phyloP scores from a whole-genome alignment of 2,329 filamentous ascomycete genomes.

The Claviceps cyperi region DNA sequence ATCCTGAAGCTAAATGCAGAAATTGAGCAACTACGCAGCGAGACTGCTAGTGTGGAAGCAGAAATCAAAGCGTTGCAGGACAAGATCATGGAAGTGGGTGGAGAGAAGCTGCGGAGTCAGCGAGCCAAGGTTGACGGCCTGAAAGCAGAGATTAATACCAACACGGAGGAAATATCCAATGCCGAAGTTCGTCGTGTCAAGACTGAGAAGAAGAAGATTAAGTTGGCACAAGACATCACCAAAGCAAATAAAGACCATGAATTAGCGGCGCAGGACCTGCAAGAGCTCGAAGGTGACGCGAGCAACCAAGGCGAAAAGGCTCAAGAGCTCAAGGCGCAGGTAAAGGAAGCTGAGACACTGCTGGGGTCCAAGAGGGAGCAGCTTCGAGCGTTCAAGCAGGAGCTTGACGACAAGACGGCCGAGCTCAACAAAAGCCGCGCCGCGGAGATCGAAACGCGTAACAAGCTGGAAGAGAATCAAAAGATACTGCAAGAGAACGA shows the following conservation, averaged over 20 bases:
- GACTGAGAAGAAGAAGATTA: conserved; percentile 79
- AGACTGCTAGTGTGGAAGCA: conserved; percentile 80
- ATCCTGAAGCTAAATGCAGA: conserved; percentile 63
- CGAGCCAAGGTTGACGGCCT: conserved; percentile 80
- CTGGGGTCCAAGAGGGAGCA: conserved; percentile 69
- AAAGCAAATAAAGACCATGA: conserved; percentile 72
- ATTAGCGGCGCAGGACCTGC: conserved; percentile 55
- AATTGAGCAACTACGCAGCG: conserved; percentile 62
- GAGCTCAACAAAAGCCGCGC: conserved; percentile 83
- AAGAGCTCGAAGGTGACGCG: conserved; percentile 66
- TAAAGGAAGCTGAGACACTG: conserved; percentile 69
- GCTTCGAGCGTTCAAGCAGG: conserved; percentile 62
- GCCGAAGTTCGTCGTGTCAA: conserved; percentile 84
- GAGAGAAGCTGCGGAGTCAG: conserved; percentile 80
- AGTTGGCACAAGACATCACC: conserved; percentile 69
- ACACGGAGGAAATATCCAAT: conserved; percentile 69
- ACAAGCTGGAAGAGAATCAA: conserved; percentile 92
- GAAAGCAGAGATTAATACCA: conserved; percentile 69
- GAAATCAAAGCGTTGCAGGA: conserved; percentile 89
- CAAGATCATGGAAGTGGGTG: conserved; percentile 97
- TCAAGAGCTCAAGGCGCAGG: conserved; percentile 55
- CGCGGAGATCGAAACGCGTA: conserved; percentile 92
- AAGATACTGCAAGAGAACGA: conserved; percentile 80
- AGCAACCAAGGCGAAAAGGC: conserved; percentile 62
- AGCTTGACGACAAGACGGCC: conserved; percentile 71